Conservation (phyloP, 2,329 filamentous ascomycete species). For the Xylariales sp. region DNA sequence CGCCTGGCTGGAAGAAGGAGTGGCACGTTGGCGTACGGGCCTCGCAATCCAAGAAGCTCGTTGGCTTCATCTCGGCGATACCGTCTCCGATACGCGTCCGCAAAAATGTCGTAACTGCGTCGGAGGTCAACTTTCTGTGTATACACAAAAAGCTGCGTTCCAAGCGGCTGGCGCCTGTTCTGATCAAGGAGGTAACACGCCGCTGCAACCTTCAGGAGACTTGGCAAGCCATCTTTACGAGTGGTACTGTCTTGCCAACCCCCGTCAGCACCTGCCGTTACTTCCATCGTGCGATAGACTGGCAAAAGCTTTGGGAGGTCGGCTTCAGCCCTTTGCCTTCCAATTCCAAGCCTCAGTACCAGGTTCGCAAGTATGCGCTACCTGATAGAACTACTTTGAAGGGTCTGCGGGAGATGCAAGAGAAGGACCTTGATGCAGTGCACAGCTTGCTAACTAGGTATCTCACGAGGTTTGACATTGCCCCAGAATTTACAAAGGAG, state of each 20-base stretch:
- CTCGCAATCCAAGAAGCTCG: conserved; percentile 75
- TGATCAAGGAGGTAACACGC: conserved; percentile 97
- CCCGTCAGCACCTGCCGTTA: conserved; percentile 93
- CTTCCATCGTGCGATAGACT: conserved; percentile 90
- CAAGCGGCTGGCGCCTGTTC: conserved; percentile 85
- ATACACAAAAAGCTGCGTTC: conserved; percentile 96
- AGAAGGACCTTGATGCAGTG: conserved; percentile 73
- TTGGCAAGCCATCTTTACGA: conserved; percentile 92
- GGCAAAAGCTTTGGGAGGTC: conserved; percentile 92
- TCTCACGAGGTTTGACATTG: conserved; percentile 74
- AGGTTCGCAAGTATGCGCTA: conserved; percentile 81
- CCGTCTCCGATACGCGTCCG: conserved; percentile 80
- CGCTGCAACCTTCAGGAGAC: conserved; percentile 82
- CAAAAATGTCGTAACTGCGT: conserved; percentile 68
- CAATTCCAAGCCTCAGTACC: conserved; percentile 78
- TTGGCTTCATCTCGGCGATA: conserved; percentile 88
- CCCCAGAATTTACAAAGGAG: conserved; percentile 72
- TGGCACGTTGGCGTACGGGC: conserved; percentile 96
- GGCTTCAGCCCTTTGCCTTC: conserved; percentile 87
- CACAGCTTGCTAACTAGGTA: conserved; percentile 72
- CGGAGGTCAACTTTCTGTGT: conserved; percentile 97
- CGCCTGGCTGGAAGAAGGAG: conserved; percentile 87
- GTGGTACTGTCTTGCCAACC: conserved; percentile 83
- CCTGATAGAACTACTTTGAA: conserved; percentile 68
- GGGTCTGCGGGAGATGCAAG: conserved; percentile 76